phyloP scores from a whole-genome alignment of 176 grass and related monocot genomes.

The Saccharum officinarum region DNA sequence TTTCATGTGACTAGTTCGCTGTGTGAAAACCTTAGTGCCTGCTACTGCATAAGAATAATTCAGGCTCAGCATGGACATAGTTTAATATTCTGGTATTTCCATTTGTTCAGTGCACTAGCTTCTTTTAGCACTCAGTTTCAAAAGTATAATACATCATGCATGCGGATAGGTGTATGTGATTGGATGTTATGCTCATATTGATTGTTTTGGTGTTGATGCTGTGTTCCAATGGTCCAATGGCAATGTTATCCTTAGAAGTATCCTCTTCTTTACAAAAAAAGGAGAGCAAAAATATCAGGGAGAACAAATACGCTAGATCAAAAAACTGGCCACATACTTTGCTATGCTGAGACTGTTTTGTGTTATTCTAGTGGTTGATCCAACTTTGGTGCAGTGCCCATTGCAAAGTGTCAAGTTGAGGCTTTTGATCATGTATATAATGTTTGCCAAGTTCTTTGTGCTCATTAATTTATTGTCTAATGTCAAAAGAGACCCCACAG shows the following conservation, averaged over 20 bases:
- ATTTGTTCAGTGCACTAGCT: neutral
- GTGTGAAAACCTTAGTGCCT: neutral
- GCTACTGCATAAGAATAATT: neutral
- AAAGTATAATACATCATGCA: neutral
- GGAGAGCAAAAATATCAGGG: neutral
- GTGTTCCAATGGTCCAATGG: neutral
- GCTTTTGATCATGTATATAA: neutral
- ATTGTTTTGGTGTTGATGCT: neutral
- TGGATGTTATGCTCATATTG: neutral
- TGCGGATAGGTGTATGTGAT: neutral
- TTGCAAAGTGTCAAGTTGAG: neutral
- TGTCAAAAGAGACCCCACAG: neutral
- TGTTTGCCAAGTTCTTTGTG: neutral
- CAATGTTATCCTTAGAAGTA: neutral
- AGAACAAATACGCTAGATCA: neutral
- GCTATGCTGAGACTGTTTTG: neutral
- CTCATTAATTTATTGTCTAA: neutral
- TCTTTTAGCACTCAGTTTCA: neutral
- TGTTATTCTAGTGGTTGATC: neutral
- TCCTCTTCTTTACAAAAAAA: neutral
- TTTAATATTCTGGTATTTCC: neutral
- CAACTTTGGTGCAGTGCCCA: neutral
- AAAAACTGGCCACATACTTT: neutral
- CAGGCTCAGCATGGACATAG: neutral
- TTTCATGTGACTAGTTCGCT: neutral